phyloP scores from a whole-genome alignment of 257 asterid species.

The Plantago ovata region DNA sequence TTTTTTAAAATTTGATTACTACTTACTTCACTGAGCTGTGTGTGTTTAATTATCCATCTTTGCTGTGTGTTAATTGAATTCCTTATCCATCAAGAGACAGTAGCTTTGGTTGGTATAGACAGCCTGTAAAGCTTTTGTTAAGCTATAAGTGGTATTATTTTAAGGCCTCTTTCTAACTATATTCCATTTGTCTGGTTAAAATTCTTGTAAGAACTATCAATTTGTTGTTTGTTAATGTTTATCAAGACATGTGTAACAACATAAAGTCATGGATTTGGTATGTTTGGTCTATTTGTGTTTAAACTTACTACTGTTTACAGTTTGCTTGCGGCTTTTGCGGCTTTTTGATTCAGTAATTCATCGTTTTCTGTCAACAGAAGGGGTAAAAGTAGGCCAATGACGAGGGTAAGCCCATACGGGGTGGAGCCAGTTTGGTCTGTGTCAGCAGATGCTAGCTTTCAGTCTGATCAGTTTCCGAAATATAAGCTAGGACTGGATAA shows the following conservation, averaged over 20 bases:
- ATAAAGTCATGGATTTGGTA: neutral
- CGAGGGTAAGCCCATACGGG: conserved; percentile 85
- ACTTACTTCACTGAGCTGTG: too few relatives aligned
- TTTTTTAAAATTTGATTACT: too few relatives aligned
- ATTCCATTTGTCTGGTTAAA: neutral
- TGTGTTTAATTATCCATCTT: neutral
- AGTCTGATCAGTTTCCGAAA: conserved; percentile 67
- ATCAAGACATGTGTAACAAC: neutral
- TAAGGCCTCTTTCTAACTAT: neutral
- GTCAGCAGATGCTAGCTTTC: conserved; percentile 72
- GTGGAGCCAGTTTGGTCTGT: conserved; percentile 54
- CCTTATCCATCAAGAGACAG: conserved; percentile 1
- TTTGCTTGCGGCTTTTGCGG: too few relatives aligned
- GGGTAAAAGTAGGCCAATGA: conserved; percentile 42
- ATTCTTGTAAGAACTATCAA: neutral
- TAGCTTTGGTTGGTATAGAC: conserved; percentile 7
- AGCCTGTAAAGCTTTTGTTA: conserved; percentile 5
- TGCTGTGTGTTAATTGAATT: neutral
- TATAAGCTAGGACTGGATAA: conserved; percentile 84
- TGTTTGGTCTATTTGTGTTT: neutral
- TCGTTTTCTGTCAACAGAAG: neutral
- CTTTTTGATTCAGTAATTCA: neutral
- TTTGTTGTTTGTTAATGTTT: neutral
- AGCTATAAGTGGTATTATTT: neutral
- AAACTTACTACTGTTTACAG: too few relatives aligned